Percentiles rank a stretch among this genome's conserved stretches.
Conservation (phyloP, 345 rosid genomes). For the Euphorbia pulcherrima region DNA sequence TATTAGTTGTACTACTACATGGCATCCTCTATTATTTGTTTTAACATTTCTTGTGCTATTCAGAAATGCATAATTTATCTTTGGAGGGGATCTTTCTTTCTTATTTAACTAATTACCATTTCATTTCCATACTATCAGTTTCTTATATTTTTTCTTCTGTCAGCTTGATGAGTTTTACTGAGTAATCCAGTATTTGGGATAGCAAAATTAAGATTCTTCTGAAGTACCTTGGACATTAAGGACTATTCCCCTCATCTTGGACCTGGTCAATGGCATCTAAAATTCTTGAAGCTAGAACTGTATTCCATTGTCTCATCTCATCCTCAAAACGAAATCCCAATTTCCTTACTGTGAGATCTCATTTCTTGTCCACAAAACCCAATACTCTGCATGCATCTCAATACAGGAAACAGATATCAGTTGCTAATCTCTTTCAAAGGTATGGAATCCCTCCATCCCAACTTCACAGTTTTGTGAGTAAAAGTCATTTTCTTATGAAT, state of each 20-base stretch:
- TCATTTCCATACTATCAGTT: background rate
- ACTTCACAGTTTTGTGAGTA: slow-evolving; percentile 43
- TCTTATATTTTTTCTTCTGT: background rate
- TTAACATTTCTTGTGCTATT: background rate
- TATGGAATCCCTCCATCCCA: slow-evolving; percentile 60
- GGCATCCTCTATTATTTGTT: background rate
- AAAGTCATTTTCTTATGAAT: slow-evolving; percentile 38
- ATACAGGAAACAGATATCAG: slow-evolving; percentile 40
- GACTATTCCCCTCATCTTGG: background rate
- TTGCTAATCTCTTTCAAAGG: slow-evolving; percentile 62
- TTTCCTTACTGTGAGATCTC: background rate
- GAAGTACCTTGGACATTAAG: background rate
- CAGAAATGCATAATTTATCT: background rate
- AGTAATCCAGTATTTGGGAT: background rate
- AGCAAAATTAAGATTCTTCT: background rate
- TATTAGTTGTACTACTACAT: background rate
- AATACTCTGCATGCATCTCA: slow-evolving; percentile 26
- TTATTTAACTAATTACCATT: background rate
- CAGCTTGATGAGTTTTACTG: background rate
- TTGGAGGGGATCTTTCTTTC: background rate
- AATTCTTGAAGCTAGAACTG: background rate
- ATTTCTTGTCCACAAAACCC: slow-evolving; percentile 21
- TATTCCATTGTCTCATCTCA: background rate
- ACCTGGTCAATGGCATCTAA: slow-evolving; percentile 5
- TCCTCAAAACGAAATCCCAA: slow-evolving; percentile 1